A percentile compares a stretch with the other conserved stretches of the same genome.
These are phyloP conservation scores for Kurtzmaniella quercitrusa DNA, from an alignment of 1,139 yeast genomes.

Conservation along the genomic window DNA sequence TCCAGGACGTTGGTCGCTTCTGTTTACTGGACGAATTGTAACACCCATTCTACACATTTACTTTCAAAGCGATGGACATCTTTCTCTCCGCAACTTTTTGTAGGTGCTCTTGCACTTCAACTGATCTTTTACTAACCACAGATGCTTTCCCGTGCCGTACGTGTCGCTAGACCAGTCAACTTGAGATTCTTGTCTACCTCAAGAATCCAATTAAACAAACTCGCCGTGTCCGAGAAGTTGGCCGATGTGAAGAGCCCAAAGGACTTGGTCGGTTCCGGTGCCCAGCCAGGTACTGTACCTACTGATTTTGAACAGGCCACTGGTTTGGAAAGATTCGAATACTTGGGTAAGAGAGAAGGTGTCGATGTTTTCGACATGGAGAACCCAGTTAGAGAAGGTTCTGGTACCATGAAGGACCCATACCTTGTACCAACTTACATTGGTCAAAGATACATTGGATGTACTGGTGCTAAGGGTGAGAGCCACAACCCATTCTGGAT, in stretches of 20 bases:
- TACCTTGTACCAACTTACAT: constrained; percentile 86
- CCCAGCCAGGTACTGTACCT: constrained; percentile 78
- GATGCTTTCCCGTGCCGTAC: constrained; percentile 41
- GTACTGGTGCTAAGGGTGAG: constrained; percentile 88
- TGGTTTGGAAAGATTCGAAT: constrained; percentile 95
- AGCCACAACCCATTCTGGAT: constrained; percentile 91
- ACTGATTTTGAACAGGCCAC: constrained; percentile 95
- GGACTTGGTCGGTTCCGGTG: constrained; percentile 83
- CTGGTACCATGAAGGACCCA: constrained; percentile 86
- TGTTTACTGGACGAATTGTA: no score
- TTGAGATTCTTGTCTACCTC: constrained; percentile 38
- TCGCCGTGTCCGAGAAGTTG: constrained; percentile 58
- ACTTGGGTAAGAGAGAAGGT: constrained; percentile 93
- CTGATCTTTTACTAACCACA: background rate
- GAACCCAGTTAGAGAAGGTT: constrained; percentile 83
- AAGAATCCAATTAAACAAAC: constrained; percentile 28
- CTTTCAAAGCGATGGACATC: no score
- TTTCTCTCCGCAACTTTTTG: no score
- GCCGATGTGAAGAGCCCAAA: constrained; percentile 79
- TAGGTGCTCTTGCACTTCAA: background rate
- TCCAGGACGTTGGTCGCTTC: no score
- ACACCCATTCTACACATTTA: no score
- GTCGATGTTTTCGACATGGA: constrained; percentile 90
- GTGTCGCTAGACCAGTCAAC: constrained; percentile 30
- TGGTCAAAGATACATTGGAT: constrained; percentile 93